Percentiles rank a stretch among this genome's conserved stretches.
phyloP scores from a whole-genome alignment of 2,329 filamentous ascomycete species.

The Ophiostoma australiae region DNA sequence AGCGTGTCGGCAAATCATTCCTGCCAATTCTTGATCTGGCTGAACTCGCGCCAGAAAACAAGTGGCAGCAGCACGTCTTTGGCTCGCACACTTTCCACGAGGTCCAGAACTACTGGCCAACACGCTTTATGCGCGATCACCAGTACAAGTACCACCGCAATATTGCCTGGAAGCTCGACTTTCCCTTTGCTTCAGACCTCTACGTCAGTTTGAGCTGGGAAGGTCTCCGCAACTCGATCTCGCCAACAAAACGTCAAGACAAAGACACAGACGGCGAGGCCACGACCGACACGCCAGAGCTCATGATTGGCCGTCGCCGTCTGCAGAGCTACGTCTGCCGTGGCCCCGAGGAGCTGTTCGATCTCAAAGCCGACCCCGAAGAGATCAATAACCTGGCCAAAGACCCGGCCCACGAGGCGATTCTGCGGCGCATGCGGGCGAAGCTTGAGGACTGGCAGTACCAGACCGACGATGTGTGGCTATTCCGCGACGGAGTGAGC shows the following conservation, averaged over 20 bases:
- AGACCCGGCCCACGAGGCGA: conserved; percentile 33
- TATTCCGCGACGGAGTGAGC: conserved; percentile 30
- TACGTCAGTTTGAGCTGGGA: not conserved
- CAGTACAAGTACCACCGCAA: conserved; percentile 49
- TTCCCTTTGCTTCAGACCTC: not conserved
- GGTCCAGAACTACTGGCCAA: conserved; percentile 48
- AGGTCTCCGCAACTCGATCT: conserved; percentile 29
- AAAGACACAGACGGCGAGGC: conserved; percentile 13
- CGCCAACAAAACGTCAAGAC: conserved; percentile 35
- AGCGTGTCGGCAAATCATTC: not conserved
- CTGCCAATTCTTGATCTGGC: not conserved
- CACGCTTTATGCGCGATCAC: conserved; percentile 41
- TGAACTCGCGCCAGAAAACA: not conserved
- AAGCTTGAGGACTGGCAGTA: conserved; percentile 33
- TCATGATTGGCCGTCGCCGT: conserved; percentile 38
- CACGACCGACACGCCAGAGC: conserved; percentile 16
- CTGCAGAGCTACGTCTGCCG: conserved; percentile 43
- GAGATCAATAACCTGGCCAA: conserved; percentile 23
- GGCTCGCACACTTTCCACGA: conserved; percentile 49
- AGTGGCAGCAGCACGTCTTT: not conserved
- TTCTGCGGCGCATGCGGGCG: conserved; percentile 34
- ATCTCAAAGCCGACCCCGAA: conserved; percentile 42
- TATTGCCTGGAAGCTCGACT: conserved; percentile 44
- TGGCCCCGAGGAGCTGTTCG: conserved; percentile 44
- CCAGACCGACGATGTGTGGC: conserved; percentile 32